Conservation (phyloP, 306 rosid species). For the Begonia loranthoides region DNA sequence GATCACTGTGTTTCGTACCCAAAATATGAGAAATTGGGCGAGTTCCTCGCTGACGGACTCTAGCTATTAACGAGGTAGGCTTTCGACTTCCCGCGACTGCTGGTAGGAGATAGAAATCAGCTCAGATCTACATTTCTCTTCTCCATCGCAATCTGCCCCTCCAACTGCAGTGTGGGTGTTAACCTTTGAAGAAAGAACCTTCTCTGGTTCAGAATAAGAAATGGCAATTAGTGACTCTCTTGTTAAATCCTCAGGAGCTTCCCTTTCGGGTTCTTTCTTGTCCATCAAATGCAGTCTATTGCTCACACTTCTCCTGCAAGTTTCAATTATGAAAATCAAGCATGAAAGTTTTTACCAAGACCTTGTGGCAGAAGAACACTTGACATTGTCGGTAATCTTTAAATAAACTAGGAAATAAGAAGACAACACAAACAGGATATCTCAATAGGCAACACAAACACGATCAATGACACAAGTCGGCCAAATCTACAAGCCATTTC, state of each 20-base stretch:
- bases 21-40: too few relatives aligned
- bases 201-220: constrained; percentile 30
- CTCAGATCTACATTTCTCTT: constrained; percentile 33
- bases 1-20: too few relatives aligned
- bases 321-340: constrained; percentile 6
- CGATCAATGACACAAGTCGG: too few relatives aligned
- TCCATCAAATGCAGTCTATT: constrained; percentile 28
- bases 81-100: constrained; percentile 22
- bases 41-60: constrained; percentile 6
- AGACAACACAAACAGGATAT: too few relatives aligned
- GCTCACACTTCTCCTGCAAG: constrained; percentile 13
- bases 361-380: too few relatives aligned
- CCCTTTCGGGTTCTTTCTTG: constrained; percentile 19
- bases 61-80: constrained; percentile 17
- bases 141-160: constrained; percentile 14
- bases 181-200: constrained; percentile 15
- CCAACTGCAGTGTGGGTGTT: constrained; percentile 5
- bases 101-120: constrained; percentile 36
- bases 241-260: constrained; percentile 31
- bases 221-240: constrained; percentile 46
- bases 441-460: too few relatives aligned
- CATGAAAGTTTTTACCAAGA: not conserved
- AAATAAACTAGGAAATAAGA: too few relatives aligned
- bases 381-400: too few relatives aligned
- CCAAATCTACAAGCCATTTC: too few relatives aligned